phyloP scores from a whole-genome alignment of 192 early-diverging fungal genomes.

The Backusella luteola region DNA sequence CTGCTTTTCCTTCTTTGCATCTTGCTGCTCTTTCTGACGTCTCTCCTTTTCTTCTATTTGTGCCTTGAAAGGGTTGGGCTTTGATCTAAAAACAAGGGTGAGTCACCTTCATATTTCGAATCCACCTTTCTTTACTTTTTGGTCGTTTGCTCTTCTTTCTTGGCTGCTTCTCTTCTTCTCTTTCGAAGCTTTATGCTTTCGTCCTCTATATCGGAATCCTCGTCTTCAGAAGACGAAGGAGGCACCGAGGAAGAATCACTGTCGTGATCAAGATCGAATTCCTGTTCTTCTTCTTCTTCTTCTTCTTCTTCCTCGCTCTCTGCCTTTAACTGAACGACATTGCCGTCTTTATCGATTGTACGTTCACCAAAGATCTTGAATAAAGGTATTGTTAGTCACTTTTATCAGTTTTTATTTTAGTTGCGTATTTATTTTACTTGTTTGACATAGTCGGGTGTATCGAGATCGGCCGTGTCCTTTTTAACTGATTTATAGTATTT shows the following conservation, averaged over 20 bases:
- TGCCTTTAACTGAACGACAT: conserved; percentile 27
- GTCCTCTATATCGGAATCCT: conserved; percentile 9
- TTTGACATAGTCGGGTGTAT: conserved; percentile 42
- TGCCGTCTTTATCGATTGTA: conserved; percentile 41
- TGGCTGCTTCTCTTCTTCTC: conserved; percentile 5
- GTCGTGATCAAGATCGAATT: conserved; percentile 25
- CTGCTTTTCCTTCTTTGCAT: conserved; percentile 12
- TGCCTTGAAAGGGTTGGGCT: conserved; percentile 37
- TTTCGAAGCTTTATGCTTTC: conserved; percentile 11
- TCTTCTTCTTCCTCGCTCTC: conserved; percentile 17
- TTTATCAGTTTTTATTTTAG: background rate
- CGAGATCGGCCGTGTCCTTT: conserved; percentile 21
- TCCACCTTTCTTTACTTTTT: background rate
- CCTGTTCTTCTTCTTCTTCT: conserved; percentile 1
- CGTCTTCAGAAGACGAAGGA: conserved; percentile 11
- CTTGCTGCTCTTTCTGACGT: conserved; percentile 14
- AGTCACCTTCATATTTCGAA: background rate
- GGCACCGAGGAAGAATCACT: conserved; percentile 9
- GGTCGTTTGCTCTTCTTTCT: background rate
- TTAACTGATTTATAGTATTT: conserved; percentile 37
- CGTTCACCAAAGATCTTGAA: conserved; percentile 36
- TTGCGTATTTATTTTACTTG: conserved; percentile 17
- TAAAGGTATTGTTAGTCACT: background rate
- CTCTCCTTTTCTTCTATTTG: conserved; percentile 19
- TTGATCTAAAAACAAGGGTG: background rate